Evolutionary conservation across 768 basidiomycete genomes (phyloP), one percentile per base, ranked within the genome.

Genomic region (Strobilomyces echinocephalus): DNA sequence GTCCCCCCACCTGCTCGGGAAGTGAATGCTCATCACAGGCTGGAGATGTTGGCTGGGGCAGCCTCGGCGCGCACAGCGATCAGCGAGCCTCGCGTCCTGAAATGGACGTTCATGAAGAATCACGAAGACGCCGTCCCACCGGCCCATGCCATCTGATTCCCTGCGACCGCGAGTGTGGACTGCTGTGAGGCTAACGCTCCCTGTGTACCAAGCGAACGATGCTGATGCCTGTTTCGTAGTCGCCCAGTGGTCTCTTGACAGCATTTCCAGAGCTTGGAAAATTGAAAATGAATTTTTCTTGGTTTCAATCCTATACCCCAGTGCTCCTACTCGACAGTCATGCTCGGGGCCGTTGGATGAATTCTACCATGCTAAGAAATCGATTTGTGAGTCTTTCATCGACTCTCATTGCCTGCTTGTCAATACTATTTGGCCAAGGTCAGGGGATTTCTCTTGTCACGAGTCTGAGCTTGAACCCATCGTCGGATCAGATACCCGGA

Each of bases 231-330:
- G 10, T 52, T 24, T 31, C 40, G 10, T 40, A 69, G 68, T 67
- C 67, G n/a, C 47, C 55, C 3, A 24, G 47, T 8, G 61, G 61
- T 11, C 57, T 69, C 20, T 8, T 54, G 21, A 59, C 49, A 7
- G 49, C 60, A 20, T 69, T 65, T 16, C 68, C 68, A 18, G 57
- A 64, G 34, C 58, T 71, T 9, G 46, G 43, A 1, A 67, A 65
- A 34, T 15, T 61, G 6, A 15, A 33, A 36, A 33, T 54, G 18
- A 59, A 63, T 11, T 54, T 69, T 46, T 60, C 55, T 11, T 69
- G 65, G 63, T 47, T 59, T 33, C 63, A 71, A 42, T 69, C 59
- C 15, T 65, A 65, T 47, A 60, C 60, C 5, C 69, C 69, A 1
- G 33, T 65, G 43, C 55, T 69, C 40, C 18, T 69, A 18, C 57